Percentiles rank a stretch among this genome's conserved stretches.
Conservation (phyloP, 2,329 filamentous ascomycete genomes). For the Leptographium wingfieldii region DNA sequence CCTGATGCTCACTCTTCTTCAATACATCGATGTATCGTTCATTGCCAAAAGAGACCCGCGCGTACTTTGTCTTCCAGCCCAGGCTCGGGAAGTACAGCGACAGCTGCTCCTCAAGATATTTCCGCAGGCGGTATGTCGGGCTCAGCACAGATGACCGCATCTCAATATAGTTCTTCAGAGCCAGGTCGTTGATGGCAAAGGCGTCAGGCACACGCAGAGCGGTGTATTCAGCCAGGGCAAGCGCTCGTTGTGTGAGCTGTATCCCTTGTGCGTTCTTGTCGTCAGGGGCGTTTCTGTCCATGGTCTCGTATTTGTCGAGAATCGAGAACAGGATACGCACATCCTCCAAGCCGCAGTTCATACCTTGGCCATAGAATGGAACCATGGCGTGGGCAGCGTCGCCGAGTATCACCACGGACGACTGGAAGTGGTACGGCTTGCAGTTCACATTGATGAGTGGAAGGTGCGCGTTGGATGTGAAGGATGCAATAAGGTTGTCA, state of each 20-base stretch:
- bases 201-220: conserved; percentile 62
- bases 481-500: conserved; percentile 58
- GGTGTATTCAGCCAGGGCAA: conserved; percentile 67
- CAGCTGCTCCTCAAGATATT: conserved; percentile 74
- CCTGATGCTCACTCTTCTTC: conserved; percentile 55
- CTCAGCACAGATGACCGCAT: conserved; percentile 82
- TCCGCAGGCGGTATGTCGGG: conserved; percentile 65
- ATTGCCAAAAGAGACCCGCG: conserved; percentile 85
- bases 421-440: conserved; percentile 68
- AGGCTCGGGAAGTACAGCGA: conserved; percentile 62
- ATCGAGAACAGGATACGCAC: conserved; percentile 76
- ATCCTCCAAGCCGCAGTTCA: conserved; percentile 94
- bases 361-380: conserved; percentile 94
- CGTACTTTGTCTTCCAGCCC: conserved; percentile 89
- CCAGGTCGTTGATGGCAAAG: conserved; percentile 83
- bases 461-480: conserved; percentile 72
- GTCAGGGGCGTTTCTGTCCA: conserved; percentile 11
- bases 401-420: conserved; percentile 72
- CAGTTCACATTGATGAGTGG: conserved; percentile 92
- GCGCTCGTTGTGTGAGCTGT: conserved; percentile 54
- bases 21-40: conserved; percentile 80
- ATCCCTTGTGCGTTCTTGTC: conserved; percentile 27
- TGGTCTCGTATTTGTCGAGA: conserved; percentile 53
- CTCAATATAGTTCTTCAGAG: conserved; percentile 81
- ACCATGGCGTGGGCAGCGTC: conserved; percentile 97